A percentile compares a stretch with the other conserved stretches of the same genome.
These are phyloP conservation scores for Cantharellus anzutake DNA, from an alignment of 768 basidiomycete genomes.

Conservation along the genomic window DNA sequence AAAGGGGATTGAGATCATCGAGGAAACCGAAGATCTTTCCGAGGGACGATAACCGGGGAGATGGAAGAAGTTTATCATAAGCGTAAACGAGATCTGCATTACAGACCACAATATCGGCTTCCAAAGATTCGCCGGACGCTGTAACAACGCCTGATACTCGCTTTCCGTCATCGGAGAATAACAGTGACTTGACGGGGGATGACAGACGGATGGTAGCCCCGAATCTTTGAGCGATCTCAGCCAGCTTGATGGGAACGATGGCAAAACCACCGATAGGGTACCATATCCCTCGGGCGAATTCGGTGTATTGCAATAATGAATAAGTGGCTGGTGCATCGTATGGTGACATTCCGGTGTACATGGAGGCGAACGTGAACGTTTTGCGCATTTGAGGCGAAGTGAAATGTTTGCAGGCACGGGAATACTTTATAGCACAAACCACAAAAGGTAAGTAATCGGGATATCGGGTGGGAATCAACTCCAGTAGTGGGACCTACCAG, in stretches of 20 bases:
- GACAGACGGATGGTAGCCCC: conserved; percentile 19
- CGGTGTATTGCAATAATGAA: conserved; percentile 23
- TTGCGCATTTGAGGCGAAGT: background rate
- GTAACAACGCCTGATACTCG: conserved; percentile 18
- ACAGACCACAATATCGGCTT: conserved; percentile 21
- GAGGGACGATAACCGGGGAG: conserved; percentile 9
- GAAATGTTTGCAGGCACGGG: background rate
- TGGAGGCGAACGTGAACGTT: background rate
- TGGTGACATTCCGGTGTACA: conserved; percentile 14
- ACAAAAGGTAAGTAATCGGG: background rate
- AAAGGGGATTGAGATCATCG: conserved; percentile 1
- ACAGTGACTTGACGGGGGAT: conserved; percentile 18
- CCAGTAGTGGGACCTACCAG: background rate
- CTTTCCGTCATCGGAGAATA: conserved; percentile 12
- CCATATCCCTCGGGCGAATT: conserved; percentile 22
- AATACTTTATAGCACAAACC: background rate
- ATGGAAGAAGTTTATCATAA: conserved; percentile 19
- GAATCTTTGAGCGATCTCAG: conserved; percentile 17
- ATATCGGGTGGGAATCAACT: background rate
- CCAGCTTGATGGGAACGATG: conserved; percentile 12
- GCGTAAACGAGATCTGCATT: conserved; percentile 25
- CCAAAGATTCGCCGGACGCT: conserved; percentile 14
- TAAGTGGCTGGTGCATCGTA: conserved; percentile 25
- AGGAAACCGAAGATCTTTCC: background rate
- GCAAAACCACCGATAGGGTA: conserved; percentile 14